Conservation (phyloP, 495 filamentous ascomycete genomes). For the Astrothelium macrocarpum region DNA sequence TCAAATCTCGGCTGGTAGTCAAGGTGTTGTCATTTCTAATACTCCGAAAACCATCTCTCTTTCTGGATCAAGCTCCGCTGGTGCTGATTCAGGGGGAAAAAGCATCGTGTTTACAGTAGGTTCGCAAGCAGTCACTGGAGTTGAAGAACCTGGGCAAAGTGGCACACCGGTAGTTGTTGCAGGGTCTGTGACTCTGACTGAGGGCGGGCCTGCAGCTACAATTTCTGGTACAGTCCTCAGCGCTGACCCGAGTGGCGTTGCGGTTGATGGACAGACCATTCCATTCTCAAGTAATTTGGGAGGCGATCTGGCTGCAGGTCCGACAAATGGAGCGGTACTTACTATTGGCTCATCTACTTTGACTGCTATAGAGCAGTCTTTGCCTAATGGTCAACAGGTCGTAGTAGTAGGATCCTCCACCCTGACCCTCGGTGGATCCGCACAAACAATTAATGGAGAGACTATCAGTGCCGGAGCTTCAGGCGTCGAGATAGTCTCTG, state of each 20-base stretch:
- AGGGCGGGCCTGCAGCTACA: background rate
- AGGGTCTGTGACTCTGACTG: background rate
- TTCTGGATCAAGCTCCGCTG: background rate
- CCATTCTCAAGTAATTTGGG: background rate
- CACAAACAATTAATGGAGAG: background rate
- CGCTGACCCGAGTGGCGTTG: background rate
- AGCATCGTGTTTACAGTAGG: background rate
- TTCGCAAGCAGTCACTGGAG: background rate
- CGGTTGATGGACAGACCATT: background rate
- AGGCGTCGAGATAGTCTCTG: background rate
- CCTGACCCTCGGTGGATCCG: background rate
- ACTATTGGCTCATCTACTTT: background rate
- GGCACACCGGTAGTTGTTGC: background rate
- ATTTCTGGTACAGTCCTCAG: background rate
- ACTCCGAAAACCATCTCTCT: background rate
- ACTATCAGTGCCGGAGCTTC: background rate
- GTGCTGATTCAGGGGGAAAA: background rate
- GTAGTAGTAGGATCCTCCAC: background rate
- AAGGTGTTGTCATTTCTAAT: background rate
- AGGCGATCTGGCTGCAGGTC: background rate
- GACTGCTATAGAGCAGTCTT: background rate
- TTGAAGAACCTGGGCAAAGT: background rate
- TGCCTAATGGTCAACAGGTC: background rate
- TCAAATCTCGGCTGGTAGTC: background rate
- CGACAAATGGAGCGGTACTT: background rate